These are phyloP conservation scores for Neofusicoccum laricinum DNA, from an alignment of 2,329 filamentous ascomycete genomes.

Conservation along the genomic window DNA sequence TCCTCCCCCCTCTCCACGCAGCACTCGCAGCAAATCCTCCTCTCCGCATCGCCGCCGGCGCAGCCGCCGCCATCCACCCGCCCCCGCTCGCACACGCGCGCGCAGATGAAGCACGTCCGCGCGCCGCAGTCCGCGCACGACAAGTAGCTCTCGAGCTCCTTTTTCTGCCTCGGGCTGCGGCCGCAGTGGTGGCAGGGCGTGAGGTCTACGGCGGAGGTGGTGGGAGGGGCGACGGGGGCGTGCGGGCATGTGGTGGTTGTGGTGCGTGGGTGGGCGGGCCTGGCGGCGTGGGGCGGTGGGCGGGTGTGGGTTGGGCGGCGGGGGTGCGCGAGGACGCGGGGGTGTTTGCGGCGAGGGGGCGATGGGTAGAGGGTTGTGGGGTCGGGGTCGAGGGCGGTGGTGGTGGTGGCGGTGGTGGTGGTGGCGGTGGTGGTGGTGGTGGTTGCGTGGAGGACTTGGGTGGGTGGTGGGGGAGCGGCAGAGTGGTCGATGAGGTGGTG, in stretches of 20 bases:
- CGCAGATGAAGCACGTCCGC: conserved; percentile 67
- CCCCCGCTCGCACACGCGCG: conserved; percentile 54
- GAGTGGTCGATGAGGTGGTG: not conserved
- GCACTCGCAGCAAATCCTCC: conserved; percentile 64
- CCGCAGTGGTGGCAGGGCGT: conserved; percentile 66
- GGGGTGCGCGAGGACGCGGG: not conserved
- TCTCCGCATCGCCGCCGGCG: conserved; percentile 20
- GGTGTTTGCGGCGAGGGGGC: not conserved
- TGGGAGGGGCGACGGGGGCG: not conserved
- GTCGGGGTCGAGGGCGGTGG: not conserved
- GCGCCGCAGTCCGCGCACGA: conserved; percentile 61
- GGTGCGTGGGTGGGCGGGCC: not conserved
- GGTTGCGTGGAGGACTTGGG: not conserved
- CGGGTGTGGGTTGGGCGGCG: no score
- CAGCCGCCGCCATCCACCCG: conserved; percentile 41
- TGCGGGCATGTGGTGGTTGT: not conserved
- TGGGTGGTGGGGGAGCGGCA: not conserved
- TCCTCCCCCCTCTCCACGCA: conserved; percentile 64
- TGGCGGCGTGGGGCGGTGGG: no score
- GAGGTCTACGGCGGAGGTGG: conserved; percentile 33
- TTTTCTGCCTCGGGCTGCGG: conserved; percentile 62
- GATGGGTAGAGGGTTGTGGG: not conserved
- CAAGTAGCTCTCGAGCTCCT: conserved; percentile 64
- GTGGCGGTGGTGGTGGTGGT: not conserved
- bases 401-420: not conserved